These are phyloP conservation scores for Termitomyces sp. DNA, from an alignment of 768 basidiomycete species.

Conservation along the genomic window DNA sequence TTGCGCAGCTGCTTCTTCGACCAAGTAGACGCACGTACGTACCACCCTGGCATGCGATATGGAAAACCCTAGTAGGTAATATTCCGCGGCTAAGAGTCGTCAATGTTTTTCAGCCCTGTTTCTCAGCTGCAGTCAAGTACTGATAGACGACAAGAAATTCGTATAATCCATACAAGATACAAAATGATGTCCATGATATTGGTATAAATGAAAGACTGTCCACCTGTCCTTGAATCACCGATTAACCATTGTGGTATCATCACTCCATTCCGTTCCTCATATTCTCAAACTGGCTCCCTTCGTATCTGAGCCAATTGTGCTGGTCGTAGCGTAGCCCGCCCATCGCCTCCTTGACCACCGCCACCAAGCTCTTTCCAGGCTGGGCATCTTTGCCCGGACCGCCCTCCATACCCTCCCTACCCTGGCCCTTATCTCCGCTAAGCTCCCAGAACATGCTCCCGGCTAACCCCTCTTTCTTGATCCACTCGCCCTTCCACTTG, in stretches of 20 bases:
- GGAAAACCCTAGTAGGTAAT: background rate
- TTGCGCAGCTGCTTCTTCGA: background rate
- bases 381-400: conserved; percentile 73
- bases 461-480: conserved; percentile 67
- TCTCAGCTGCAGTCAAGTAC: background rate
- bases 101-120: too few species aligned
- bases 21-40: background rate
- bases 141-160: background rate
- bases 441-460: conserved; percentile 97
- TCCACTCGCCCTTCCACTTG: conserved; percentile 74
- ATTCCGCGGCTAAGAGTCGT: background rate
- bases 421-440: conserved; percentile 74
- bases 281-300: conserved; percentile 75
- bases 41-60: background rate
- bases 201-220: background rate
- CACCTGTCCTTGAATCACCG: background rate
- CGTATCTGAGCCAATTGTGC: conserved; percentile 78
- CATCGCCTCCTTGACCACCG: conserved; percentile 74
- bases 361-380: conserved; percentile 66
- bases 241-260: background rate
- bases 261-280: conserved; percentile 60
- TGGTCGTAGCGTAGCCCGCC: conserved; percentile 58
- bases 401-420: conserved; percentile 67
- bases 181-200: background rate
- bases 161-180: background rate